Evolutionary conservation across 1,284 basidiomycete species (phyloP), one percentile per base, ranked within the genome.

Genomic region (Termitomyces sp.): DNA sequence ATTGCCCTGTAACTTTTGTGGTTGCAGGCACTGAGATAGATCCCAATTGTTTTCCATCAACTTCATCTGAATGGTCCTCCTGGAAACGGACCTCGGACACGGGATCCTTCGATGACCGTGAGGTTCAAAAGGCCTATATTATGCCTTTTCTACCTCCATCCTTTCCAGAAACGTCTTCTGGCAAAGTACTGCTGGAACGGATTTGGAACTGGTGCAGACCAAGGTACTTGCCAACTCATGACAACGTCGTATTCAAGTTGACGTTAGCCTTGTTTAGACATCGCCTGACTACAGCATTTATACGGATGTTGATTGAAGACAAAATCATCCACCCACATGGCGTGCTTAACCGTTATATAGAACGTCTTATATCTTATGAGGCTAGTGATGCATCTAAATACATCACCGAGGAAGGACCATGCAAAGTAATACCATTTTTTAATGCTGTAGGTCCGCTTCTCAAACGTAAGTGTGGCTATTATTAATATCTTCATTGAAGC

Each of bases 31-130:
- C 13, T 1, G 18, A 31, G 7, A 40, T 52, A 19, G 26, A 35
- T 14, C 13, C 10, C 4, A 26, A 46, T 2, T 5, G 8, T 14
- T 52, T 52, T 52, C 50, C 50, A n/a, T 31, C 33, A 1, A 30
- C 43, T 1, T 52, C 50, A 7, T 11, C 50, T 5, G 50, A 52
- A 24, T 52, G 50, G 50, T 38, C 50, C 4, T 45, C 43, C 18
- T 52, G 50, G 50, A 51, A 24, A 28, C 39, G 50, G 50, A 38
- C 50, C 8, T 51, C 50, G 1, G 37, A 51, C 35, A 52, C 50
- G 2, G 50, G 43, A 3, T 44, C 28, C 3, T 52, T 52, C 7
- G 30, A 39, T 45, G 38, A 28, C 10, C 38, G 28, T 35, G 45
- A 28, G 5, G 38, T 19, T 8, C 46, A 48, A 21, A 33, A 8